Percentiles rank a stretch among this genome's conserved stretches.
Evolutionary conservation across 371 early-diverging fungal genomes (phyloP).

Genomic region (Mortierella sp.): DNA sequence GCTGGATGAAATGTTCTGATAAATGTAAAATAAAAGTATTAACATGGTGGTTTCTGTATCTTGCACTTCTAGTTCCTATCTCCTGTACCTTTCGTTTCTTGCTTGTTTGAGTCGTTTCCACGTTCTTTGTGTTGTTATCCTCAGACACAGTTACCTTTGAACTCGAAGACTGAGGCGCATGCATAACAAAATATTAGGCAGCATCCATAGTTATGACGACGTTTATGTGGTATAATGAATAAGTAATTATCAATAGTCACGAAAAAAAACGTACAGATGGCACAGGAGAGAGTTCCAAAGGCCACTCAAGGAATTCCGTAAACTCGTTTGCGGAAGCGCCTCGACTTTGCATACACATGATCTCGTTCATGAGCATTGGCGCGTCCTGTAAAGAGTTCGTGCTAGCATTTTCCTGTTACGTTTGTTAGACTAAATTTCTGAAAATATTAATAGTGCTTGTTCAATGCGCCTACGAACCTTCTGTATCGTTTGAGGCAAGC

Average conservation of each 20-base stretch:
- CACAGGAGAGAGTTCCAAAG: neutral
- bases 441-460: neutral
- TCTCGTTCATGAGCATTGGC: neutral
- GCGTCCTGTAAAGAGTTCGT: neutral
- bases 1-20: neutral
- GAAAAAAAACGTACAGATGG: neutral
- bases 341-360: neutral
- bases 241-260: neutral
- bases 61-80: neutral
- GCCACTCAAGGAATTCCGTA: neutral
- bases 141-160: neutral
- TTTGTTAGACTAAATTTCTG: too few relatives aligned
- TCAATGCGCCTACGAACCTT: neutral
- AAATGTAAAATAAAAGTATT: neutral
- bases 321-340: neutral
- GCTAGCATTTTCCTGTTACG: neutral
- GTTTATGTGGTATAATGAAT: neutral
- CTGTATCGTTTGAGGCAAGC: neutral
- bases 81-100: conserved; percentile 2
- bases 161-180: neutral
- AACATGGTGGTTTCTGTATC: neutral
- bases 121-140: neutral
- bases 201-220: neutral
- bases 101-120: neutral
- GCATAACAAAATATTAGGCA: neutral